Conservation (phyloP, 805 yeast species). For the Starmera pachycereana region DNA sequence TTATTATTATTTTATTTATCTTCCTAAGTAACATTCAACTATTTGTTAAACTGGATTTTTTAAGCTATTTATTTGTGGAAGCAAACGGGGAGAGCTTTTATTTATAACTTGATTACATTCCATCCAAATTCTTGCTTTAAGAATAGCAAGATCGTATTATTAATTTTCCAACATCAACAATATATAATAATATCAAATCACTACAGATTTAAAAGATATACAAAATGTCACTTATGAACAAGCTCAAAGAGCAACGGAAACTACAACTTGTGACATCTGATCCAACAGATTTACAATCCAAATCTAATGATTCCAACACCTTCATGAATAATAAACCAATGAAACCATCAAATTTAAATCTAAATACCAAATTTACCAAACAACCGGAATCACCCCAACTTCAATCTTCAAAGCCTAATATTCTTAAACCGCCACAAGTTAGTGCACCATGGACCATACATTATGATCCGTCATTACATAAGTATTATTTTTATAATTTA, state of each 20-base stretch:
- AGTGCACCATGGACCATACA: constrained; percentile 13
- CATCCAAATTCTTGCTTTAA: too few species aligned
- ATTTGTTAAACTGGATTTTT: too few species aligned
- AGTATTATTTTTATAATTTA: constrained; percentile 23
- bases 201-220: too few species aligned
- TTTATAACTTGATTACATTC: too few species aligned
- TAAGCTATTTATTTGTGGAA: too few species aligned
- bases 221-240: background rate
- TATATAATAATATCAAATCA: too few species aligned
- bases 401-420: constrained; percentile 9
- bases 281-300: background rate
- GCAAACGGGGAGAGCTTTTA: too few species aligned
- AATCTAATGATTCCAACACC: background rate
- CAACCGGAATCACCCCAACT: background rate
- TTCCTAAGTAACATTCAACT: too few species aligned
- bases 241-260: background rate
- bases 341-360: background rate
- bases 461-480: constrained; percentile 21
- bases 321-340: background rate
- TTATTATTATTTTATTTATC: too few species aligned
- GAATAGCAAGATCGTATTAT: too few species aligned
- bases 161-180: too few species aligned
- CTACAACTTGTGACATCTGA: background rate
- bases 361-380: background rate
- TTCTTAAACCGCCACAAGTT: too few species aligned